Conservation (phyloP, 1,139 yeast species). For the Blastobotrys malaysiensis region DNA sequence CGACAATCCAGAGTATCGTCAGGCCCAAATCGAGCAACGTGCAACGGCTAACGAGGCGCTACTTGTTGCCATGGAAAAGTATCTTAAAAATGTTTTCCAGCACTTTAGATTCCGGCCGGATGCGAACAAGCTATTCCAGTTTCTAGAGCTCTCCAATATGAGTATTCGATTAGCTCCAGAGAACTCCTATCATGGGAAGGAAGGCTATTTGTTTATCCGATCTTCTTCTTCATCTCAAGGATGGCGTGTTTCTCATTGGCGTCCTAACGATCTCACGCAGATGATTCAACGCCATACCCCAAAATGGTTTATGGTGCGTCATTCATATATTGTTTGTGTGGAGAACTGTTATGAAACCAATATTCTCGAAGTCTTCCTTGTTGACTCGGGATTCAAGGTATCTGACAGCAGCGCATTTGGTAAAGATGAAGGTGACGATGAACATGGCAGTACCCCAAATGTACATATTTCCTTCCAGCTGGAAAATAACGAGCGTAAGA, state of each 20-base stretch:
- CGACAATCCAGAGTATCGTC: constrained; percentile 5
- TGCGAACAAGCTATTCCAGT: constrained; percentile 74
- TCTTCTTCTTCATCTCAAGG: constrained; percentile 86
- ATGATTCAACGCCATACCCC: constrained; percentile 87
- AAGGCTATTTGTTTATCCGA: constrained; percentile 74
- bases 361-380: constrained; percentile 84
- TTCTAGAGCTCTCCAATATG: constrained; percentile 84
- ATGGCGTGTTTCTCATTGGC: constrained; percentile 92
- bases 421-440: constrained; percentile 7
- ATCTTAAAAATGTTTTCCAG: constrained; percentile 56
- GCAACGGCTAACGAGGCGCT: constrained; percentile 4
- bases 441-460: constrained; percentile 10
- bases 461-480: constrained; percentile 50
- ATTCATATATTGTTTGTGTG: constrained; percentile 79
- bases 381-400: constrained; percentile 65
- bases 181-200: constrained; percentile 77
- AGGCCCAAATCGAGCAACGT: constrained; percentile 5
- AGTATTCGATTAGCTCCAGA: constrained; percentile 82
- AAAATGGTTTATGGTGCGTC: constrained; percentile 87
- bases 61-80: constrained; percentile 27
- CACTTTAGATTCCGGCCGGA: constrained; percentile 68
- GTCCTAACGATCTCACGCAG: constrained; percentile 56
- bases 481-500: constrained; percentile 71
- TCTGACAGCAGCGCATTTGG: constrained; percentile 18
- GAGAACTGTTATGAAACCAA: constrained; percentile 81